Evolutionary conservation across 192 early-diverging fungal species (phyloP).

Genomic region (Coemansia nantahalensis): DNA sequence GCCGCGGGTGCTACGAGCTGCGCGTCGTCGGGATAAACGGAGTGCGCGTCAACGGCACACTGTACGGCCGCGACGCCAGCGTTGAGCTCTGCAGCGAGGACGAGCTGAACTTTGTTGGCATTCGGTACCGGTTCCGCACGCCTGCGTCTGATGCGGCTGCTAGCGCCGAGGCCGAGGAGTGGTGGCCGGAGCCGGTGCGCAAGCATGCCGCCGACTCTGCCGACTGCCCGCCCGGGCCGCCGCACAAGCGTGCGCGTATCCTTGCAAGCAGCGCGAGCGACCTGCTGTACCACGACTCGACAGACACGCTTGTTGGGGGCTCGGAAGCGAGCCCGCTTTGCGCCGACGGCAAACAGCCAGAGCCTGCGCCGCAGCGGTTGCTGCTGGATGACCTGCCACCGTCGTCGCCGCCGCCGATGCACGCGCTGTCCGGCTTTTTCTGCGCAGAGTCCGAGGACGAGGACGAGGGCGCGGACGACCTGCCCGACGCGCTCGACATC

Average conservation of each 20-base stretch:
- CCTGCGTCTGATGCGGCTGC: constrained; percentile 4
- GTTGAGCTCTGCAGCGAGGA: constrained; percentile 27
- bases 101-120: constrained; percentile 53
- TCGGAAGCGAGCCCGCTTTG: constrained; percentile 17
- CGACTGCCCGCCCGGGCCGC: neutral
- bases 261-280: constrained; percentile 9
- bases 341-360: constrained; percentile 2
- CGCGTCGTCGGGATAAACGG: constrained; percentile 47
- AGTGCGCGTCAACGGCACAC: constrained; percentile 43
- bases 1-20: constrained; percentile 20
- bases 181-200: constrained; percentile 41
- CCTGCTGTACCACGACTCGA: constrained; percentile 23
- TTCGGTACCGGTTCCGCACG: constrained; percentile 42
- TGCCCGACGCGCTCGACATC: constrained; percentile 20
- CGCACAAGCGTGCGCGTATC: constrained; percentile 19
- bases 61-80: constrained; percentile 21
- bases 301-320: constrained; percentile 41
- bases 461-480: constrained; percentile 15
- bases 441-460: constrained; percentile 11
- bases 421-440: constrained; percentile 9
- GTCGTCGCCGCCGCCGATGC: constrained; percentile 40
- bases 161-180: constrained; percentile 20
- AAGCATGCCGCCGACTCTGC: constrained; percentile 14
- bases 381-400: constrained; percentile 46
- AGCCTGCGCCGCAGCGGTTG: constrained; percentile 3